Percentiles rank a stretch among this genome's conserved stretches.
Conservation (phyloP, 148 eudicot genomes). For the Diospyros lotus region DNA sequence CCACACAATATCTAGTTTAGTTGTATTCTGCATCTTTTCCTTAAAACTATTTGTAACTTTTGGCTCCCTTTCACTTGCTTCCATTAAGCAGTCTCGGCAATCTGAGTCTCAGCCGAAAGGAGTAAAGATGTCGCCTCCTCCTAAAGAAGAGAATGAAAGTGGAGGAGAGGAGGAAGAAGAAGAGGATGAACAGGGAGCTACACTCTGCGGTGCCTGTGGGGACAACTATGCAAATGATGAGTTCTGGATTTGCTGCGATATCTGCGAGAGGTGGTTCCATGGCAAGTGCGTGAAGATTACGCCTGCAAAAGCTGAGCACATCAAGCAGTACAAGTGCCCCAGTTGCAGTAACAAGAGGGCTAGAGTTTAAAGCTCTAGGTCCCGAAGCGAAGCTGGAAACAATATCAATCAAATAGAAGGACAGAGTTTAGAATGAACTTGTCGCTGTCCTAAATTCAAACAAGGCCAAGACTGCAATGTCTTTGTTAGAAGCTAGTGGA, state of each 20-base stretch:
- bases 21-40: not conserved
- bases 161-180: conserved; percentile 63
- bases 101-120: conserved; percentile 39
- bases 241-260: conserved; percentile 82
- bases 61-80: not conserved
- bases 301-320: conserved; percentile 80
- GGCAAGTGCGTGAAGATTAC: conserved; percentile 89
- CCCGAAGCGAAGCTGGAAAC: not conserved
- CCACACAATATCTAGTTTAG: not conserved
- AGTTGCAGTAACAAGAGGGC: conserved; percentile 68
- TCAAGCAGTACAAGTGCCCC: conserved; percentile 88
- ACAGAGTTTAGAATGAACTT: conserved; percentile 13
- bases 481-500: not conserved
- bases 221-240: conserved; percentile 56
- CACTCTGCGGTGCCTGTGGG: conserved; percentile 86
- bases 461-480: conserved; percentile 1
- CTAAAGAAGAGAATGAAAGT: conserved; percentile 43
- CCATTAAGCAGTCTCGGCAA: conserved; percentile 36
- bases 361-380: conserved; percentile 37
- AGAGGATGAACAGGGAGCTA: conserved; percentile 63
- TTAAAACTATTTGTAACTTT: not conserved
- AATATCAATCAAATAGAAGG: conserved; percentile 3
- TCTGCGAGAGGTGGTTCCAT: conserved; percentile 87
- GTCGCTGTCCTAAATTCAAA: not conserved
- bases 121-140: conserved; percentile 34